These are phyloP conservation scores for Cercospora sp. DNA, from an alignment of 2,329 filamentous ascomycete species.

Conservation along the genomic window DNA sequence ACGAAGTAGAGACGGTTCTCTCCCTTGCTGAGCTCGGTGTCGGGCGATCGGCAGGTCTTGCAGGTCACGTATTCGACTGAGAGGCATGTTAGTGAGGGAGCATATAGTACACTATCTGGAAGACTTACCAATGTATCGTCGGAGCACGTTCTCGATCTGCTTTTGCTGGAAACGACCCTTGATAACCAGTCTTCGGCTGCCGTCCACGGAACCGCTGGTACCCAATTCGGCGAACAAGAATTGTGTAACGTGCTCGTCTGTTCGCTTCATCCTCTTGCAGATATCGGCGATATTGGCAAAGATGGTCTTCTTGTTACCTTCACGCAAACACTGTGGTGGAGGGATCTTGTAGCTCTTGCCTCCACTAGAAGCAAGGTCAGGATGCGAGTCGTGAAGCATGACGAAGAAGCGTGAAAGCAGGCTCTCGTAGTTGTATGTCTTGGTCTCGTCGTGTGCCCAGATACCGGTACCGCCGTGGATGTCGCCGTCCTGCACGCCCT, in stretches of 20 bases:
- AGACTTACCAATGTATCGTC: slow-evolving; percentile 85
- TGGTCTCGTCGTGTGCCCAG: slow-evolving; percentile 79
- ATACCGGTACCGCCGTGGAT: slow-evolving; percentile 86
- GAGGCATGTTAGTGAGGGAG: slow-evolving; percentile 27
- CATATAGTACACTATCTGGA: neutral
- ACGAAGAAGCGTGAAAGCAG: slow-evolving; percentile 92
- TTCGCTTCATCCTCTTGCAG: slow-evolving; percentile 98
- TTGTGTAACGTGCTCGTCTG: slow-evolving; percentile 86
- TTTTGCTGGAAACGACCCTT: slow-evolving; percentile 99
- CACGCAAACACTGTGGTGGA: slow-evolving; percentile 94
- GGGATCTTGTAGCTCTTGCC: slow-evolving; percentile 99
- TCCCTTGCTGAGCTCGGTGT: slow-evolving; percentile 96
- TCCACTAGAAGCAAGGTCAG: slow-evolving; percentile 73
- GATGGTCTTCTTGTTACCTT: slow-evolving; percentile 99
- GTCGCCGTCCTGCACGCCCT: slow-evolving; percentile 64
- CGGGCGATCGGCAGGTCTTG: slow-evolving; percentile 94
- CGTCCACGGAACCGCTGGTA: slow-evolving; percentile 93
- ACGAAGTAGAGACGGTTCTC: slow-evolving; percentile 99
- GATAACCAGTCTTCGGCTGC: slow-evolving; percentile 89
- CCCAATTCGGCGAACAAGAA: slow-evolving; percentile 98
- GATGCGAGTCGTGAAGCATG: slow-evolving; percentile 92
- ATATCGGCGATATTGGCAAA: slow-evolving; percentile 99
- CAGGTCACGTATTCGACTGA: slow-evolving; percentile 94
- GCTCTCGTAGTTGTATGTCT: slow-evolving; percentile 77
- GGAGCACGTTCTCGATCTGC: slow-evolving; percentile 95